Evolutionary conservation across 1,284 basidiomycete species (phyloP).

Genomic region (Pisolithus thermaeus): DNA sequence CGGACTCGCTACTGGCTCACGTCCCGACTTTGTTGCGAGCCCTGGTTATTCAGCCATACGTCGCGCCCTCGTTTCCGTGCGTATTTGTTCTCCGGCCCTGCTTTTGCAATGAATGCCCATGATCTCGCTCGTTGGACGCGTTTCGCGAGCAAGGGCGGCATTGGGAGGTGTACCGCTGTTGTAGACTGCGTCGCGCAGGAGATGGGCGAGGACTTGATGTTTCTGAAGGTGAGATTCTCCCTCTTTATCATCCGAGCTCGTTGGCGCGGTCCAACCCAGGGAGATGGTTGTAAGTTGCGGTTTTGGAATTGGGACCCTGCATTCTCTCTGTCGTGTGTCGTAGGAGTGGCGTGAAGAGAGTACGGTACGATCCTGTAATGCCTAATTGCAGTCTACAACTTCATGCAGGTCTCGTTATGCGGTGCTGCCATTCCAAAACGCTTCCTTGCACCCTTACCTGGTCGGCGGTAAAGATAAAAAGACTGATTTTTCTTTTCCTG

Average conservation of each 20-base stretch:
- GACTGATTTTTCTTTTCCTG: not conserved
- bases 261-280: not conserved
- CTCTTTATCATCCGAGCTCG: not conserved
- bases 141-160: constrained; percentile 76
- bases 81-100: not conserved
- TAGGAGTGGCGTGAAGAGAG: too few species aligned
- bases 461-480: too few species aligned
- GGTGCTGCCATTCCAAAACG: not conserved
- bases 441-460: not conserved
- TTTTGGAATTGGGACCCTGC: not conserved
- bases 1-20: too few species aligned
- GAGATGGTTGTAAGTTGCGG: not conserved
- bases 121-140: constrained; percentile 76
- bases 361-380: too few species aligned
- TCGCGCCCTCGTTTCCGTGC: not conserved
- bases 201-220: constrained; percentile 77
- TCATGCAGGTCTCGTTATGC: too few species aligned
- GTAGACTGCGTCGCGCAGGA: constrained; percentile 75
- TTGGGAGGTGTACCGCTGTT: constrained; percentile 67
- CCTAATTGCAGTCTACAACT: too few species aligned
- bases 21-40: not conserved
- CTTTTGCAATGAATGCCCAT: constrained; percentile 55
- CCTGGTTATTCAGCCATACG: not conserved
- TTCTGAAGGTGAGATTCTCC: constrained; percentile 56
- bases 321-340: too few species aligned